These are phyloP conservation scores for Nectriaceae sp. DNA, from an alignment of 2,329 filamentous ascomycete species.

Conservation along the genomic window DNA sequence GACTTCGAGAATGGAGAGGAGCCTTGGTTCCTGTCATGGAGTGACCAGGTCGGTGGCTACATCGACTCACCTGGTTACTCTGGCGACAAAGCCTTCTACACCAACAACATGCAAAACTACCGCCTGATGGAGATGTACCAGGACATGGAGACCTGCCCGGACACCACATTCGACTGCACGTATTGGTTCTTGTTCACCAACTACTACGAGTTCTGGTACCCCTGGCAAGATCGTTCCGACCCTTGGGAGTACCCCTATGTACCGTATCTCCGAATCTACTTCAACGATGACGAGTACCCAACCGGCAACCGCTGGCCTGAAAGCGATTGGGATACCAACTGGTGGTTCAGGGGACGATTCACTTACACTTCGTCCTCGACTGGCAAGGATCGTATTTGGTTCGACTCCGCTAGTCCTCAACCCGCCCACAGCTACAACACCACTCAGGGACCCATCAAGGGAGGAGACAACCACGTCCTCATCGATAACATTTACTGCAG, in stretches of 20 bases:
- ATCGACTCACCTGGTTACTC: constrained; percentile 3
- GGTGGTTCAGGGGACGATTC: background rate
- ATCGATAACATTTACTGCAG: background rate
- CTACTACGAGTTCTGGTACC: background rate
- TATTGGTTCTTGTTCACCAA: background rate
- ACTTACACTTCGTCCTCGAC: background rate
- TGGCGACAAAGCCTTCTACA: constrained; percentile 1
- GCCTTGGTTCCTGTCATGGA: background rate
- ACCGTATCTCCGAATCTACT: constrained; percentile 1
- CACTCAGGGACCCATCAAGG: background rate
- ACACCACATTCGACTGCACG: background rate
- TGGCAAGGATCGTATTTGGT: constrained; percentile 5
- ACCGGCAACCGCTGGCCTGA: constrained; percentile 4
- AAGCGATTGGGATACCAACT: background rate
- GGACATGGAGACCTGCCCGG: constrained; percentile 1
- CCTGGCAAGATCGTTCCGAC: too few relatives aligned
- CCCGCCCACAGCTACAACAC: background rate
- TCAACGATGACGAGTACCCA: constrained; percentile 1
- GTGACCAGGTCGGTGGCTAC: constrained; percentile 1
- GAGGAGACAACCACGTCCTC: background rate
- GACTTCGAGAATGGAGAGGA: constrained; percentile 5
- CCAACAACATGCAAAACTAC: constrained; percentile 6
- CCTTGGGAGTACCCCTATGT: background rate
- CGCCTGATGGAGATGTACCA: constrained; percentile 11
- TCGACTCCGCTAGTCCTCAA: constrained; percentile 9